Percentiles rank a stretch among this genome's conserved stretches.
phyloP scores from a whole-genome alignment of 257 asterid species.

The Ophiorrhiza pumila region DNA sequence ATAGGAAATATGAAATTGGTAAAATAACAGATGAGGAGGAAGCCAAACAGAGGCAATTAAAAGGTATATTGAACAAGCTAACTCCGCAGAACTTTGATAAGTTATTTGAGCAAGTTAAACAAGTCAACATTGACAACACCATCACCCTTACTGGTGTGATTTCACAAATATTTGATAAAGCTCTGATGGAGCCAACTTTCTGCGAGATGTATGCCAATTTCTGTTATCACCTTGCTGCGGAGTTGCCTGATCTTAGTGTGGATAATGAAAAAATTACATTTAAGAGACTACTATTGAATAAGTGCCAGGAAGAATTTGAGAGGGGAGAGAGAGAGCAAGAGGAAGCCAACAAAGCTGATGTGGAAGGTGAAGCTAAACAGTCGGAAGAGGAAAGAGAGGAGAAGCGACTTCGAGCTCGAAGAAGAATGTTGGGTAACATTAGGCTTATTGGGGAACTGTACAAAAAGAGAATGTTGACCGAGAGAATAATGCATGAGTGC shows the following conservation, averaged over 20 bases:
- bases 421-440: conserved; percentile 91
- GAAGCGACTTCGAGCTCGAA: conserved; percentile 61
- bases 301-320: conserved; percentile 96
- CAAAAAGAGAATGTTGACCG: conserved; percentile 96
- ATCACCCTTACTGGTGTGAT: conserved; percentile 73
- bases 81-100: conserved; percentile 96
- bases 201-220: conserved; percentile 98
- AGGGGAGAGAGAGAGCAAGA: conserved; percentile 87
- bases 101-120: conserved; percentile 77
- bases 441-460: conserved; percentile 89
- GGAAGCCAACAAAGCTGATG: conserved; percentile 79
- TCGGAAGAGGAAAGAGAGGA: conserved; percentile 86
- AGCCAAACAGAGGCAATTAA: conserved; percentile 84
- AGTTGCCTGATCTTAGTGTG: conserved; percentile 71
- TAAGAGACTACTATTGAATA: conserved; percentile 81
- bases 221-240: conserved; percentile 73
- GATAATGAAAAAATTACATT: conserved; percentile 67
- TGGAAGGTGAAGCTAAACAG: conserved; percentile 71
- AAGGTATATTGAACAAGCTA: conserved; percentile 84
- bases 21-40: conserved; percentile 78
- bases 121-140: conserved; percentile 74
- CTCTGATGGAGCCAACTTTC: conserved; percentile 92
- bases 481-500: conserved; percentile 93
- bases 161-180: conserved; percentile 93
- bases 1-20: conserved; percentile 81